Evolutionary conservation across 225 moss, liverwort and hornwort genomes (phyloP), one percentile per base, ranked within the genome.

Genomic region (Takakia lepidozioides): DNA sequence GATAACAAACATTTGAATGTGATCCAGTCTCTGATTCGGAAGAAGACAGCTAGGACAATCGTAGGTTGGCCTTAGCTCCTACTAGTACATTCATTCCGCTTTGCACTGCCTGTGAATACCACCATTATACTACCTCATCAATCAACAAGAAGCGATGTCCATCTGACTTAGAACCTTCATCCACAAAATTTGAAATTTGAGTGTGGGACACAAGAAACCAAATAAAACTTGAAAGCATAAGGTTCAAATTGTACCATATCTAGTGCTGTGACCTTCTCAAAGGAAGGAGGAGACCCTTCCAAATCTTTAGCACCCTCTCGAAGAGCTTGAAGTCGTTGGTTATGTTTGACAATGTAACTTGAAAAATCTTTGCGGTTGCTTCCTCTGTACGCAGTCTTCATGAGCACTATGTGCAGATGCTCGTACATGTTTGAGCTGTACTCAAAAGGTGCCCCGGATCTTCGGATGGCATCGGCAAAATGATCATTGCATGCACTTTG

Each of bases 401-500:
- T 3, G 5, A 48, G 47, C 3, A 26, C 47, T 22, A 48, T 48
- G 22, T 3, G 47, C 19, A 48, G 21, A 24, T 48, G 47, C 14
- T 48, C 47, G 24, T 48, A 48, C 47, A 48, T 48, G 6, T 48
- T 26, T 19, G 2, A 17, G 14, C 2, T 48, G 1, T 19, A 48
- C 22, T 48, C 47, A 21, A 21, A 48, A 19, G 47, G 47, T 11
- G 26, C 19, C 14, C 47, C 2, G 14, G 2, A 19, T 19, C 47
- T 17, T 3, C 47, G 47, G 24, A 48, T 48, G 14, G 1, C 19
- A 24, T 48, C 47, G 13, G 22, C 14, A 24, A 19, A 26, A 24
- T 48, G 47, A 5, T 14, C 47, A 48, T 48, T 19, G 2, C 47
- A 48, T 48, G 47, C 3, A 48, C 47, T 48, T 48, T 48, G 14